Evolutionary conservation across 345 rosid species (phyloP).

Genomic region (Melaleuca quinquenervia): DNA sequence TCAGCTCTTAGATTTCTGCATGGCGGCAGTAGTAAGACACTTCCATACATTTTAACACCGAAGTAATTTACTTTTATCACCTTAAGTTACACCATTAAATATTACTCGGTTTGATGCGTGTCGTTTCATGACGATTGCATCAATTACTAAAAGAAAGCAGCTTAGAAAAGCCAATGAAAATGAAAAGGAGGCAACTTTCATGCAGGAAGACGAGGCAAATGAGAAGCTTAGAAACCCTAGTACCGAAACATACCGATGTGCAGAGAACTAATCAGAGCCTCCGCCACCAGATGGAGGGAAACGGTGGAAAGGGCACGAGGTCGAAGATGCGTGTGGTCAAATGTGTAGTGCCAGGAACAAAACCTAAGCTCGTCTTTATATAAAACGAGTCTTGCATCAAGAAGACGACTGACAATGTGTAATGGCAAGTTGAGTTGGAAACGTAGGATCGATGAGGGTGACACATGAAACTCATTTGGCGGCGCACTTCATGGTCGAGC

Average conservation of each 20-base stretch:
- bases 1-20: background rate
- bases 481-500: background rate
- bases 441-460: background rate
- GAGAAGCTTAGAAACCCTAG: background rate
- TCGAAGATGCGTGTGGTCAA: background rate
- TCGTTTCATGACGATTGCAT: background rate
- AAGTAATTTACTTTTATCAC: too few relatives aligned
- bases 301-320: background rate
- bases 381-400: background rate
- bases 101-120: background rate
- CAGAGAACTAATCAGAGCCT: background rate
- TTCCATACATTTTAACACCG: background rate
- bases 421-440: background rate
- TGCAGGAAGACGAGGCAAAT: background rate
- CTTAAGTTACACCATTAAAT: background rate
- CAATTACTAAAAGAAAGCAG: background rate
- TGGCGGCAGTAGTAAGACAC: background rate
- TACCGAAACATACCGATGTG: background rate
- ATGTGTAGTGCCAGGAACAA: background rate
- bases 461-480: background rate
- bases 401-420: background rate
- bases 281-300: background rate
- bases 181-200: background rate
- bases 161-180: background rate
- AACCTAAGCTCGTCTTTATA: background rate